Evolutionary conservation across 495 filamentous ascomycete genomes (phyloP).

Genomic region (Hypoxylon fuscum): DNA sequence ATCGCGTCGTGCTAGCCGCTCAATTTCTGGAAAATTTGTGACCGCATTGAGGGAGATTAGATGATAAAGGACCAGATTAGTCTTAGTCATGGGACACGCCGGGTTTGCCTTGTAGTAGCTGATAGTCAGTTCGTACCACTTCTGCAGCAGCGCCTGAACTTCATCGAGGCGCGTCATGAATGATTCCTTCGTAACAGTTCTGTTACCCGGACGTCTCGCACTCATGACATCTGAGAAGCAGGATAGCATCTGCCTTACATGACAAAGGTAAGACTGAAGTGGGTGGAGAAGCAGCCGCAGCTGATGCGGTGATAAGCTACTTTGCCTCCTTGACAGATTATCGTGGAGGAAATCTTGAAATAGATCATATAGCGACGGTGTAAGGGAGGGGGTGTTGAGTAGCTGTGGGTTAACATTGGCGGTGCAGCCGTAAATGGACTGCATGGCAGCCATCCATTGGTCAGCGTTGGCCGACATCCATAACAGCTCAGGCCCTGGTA

Average conservation of each 20-base stretch:
- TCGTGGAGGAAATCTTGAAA: slow-evolving; percentile 64
- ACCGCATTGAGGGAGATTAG: slow-evolving; percentile 68
- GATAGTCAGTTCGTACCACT: slow-evolving; percentile 65
- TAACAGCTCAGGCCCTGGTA: slow-evolving; percentile 64
- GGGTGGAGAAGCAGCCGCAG: slow-evolving; percentile 63
- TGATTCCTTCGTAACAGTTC: slow-evolving; percentile 58
- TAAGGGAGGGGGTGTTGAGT: slow-evolving; percentile 50
- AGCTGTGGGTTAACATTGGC: slow-evolving; percentile 49
- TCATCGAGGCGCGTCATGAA: slow-evolving; percentile 63
- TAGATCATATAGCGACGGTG: slow-evolving; percentile 63
- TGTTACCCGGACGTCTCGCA: slow-evolving; percentile 43
- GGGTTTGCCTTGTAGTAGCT: slow-evolving; percentile 47
- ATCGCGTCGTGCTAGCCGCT: slow-evolving; percentile 64
- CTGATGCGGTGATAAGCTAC: slow-evolving; percentile 55
- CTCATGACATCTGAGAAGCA: slow-evolving; percentile 52
- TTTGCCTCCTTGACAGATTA: slow-evolving; percentile 46
- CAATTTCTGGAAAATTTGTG: slow-evolving; percentile 66
- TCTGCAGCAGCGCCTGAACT: slow-evolving; percentile 62
- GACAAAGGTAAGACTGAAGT: slow-evolving; percentile 59
- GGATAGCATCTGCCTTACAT: slow-evolving; percentile 57
- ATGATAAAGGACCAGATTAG: slow-evolving; percentile 71
- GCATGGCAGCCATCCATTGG: slow-evolving; percentile 60
- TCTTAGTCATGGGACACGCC: slow-evolving; percentile 52
- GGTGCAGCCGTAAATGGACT: slow-evolving; percentile 55
- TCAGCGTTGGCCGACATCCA: slow-evolving; percentile 57